Percentiles rank a stretch among this genome's conserved stretches.
Evolutionary conservation across 805 yeast genomes (phyloP).

Genomic region (Teunomyces barrocoloradensis): DNA sequence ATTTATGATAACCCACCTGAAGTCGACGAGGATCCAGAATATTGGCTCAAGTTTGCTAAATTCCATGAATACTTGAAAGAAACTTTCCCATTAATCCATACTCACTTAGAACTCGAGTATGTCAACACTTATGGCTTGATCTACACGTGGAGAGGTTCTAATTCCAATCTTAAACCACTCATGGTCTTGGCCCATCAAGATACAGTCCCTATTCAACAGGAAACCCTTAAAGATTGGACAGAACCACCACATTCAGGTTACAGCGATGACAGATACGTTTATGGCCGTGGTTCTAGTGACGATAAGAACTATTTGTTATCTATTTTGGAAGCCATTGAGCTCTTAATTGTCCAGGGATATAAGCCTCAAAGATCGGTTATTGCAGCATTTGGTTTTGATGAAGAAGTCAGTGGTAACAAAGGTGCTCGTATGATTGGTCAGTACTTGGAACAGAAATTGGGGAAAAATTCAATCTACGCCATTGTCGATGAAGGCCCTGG

Average conservation of each 20-base stretch:
- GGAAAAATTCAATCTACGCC: slow-evolving; percentile 56
- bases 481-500: slow-evolving; percentile 68
- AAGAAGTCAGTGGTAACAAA: slow-evolving; percentile 62
- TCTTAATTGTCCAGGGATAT: slow-evolving; percentile 49
- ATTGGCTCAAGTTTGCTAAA: slow-evolving; percentile 37
- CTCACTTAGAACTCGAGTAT: slow-evolving; percentile 47
- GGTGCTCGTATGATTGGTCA: slow-evolving; percentile 60
- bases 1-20: slow-evolving; percentile 52
- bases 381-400: slow-evolving; percentile 75
- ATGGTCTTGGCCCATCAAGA: slow-evolving; percentile 77
- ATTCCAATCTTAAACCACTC: slow-evolving; percentile 59
- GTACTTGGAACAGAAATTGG: slow-evolving; percentile 52
- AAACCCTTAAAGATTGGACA: slow-evolving; percentile 57
- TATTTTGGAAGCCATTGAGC: slow-evolving; percentile 57
- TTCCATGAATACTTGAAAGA: slow-evolving; percentile 54
- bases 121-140: slow-evolving; percentile 65
- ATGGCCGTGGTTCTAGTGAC: slow-evolving; percentile 80
- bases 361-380: slow-evolving; percentile 60
- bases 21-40: slow-evolving; percentile 51
- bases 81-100: slow-evolving; percentile 55
- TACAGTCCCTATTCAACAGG: slow-evolving; percentile 71
- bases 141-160: slow-evolving; percentile 59
- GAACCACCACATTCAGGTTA: slow-evolving; percentile 59
- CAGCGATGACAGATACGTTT: slow-evolving; percentile 64
- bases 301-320: slow-evolving; percentile 70